Evolutionary conservation across 805 yeast genomes (phyloP), one percentile per base, ranked within the genome.

Genomic region (Vanderwaltozyma tropicalis): DNA sequence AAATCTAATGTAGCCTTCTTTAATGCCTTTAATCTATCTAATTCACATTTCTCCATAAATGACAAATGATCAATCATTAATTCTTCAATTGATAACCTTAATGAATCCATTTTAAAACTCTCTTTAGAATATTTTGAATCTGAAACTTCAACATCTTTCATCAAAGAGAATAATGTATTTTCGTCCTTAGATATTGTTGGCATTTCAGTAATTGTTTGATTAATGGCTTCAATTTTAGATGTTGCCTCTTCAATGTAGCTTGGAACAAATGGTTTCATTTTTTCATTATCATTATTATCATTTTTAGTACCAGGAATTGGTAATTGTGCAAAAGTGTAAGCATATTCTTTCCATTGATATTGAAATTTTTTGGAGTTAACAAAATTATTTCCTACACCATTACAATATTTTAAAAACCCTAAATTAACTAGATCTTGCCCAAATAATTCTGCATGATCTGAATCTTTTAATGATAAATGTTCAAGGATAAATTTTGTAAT

Each of bases 21-120:
- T 43, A 85, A 63, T 0, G 92, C 92, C 45, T 71, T 69, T 41
- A 82, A 64, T 45, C 95, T 70, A 59, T 85, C 94, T 26, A 73
- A 57, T 60, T 85, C 95, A 62, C 92, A 84, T 49, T 78, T 72
- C 55, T 84, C 89, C 83, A 85, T 76, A 54, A 80, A 83, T 17
- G 77, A 61, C 35, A 80, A 63, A 52, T 82, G 88, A 47, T 80
- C 88, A 55, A 80, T 71, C 40, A 80, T 67, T 25, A 71, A 54
- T 50, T 81, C 89, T 57, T 86, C 95, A 33, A 83, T 67, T 33
- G 75, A 76, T 56, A 92, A 80, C 41, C 94, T 68, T 12, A 73
- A 57, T 31, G 67, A 65, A 52, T 85, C 95, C 45, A 83, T 64
- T 28, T 69, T 71, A 32, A 63, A 58, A 9, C 83, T 78, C 36